phyloP scores from a whole-genome alignment of 768 basidiomycete species.

The Xerocomellus intermedius region DNA sequence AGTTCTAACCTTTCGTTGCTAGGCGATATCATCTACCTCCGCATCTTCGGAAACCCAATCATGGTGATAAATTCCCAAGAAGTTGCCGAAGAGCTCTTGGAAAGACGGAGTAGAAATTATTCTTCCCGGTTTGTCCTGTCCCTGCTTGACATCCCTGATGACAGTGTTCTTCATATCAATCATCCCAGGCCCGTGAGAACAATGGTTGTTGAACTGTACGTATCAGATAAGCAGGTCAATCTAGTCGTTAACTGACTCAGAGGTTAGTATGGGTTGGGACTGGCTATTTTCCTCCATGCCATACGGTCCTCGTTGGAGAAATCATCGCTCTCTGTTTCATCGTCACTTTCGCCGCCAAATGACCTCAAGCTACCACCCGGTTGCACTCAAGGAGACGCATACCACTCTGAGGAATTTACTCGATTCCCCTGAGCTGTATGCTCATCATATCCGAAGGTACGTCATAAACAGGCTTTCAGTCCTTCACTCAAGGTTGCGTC shows the following conservation, averaged over 20 bases:
- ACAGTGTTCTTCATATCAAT: not conserved
- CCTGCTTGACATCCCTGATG: not conserved
- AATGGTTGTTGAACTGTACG: slow-evolving; percentile 46
- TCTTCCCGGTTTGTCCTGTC: slow-evolving; percentile 33
- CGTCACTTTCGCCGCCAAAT: slow-evolving; percentile 35
- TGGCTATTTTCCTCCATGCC: slow-evolving; percentile 45
- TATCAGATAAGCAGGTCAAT: not conserved
- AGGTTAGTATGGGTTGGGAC: slow-evolving; percentile 44
- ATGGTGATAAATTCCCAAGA: slow-evolving; percentile 44
- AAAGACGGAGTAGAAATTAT: slow-evolving; percentile 44
- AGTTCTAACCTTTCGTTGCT: not conserved
- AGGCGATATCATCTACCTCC: slow-evolving; percentile 50
- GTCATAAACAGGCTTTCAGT: not conserved
- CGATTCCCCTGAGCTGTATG: slow-evolving; percentile 36
- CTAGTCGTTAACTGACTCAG: not conserved
- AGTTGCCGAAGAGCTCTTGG: slow-evolving; percentile 43
- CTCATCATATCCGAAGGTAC: slow-evolving; percentile 38
- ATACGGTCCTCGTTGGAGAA: slow-evolving; percentile 37
- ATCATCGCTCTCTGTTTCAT: slow-evolving; percentile 40
- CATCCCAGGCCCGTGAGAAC: slow-evolving; percentile 35
- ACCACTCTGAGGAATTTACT: slow-evolving; percentile 39
- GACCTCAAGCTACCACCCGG: slow-evolving; percentile 26
- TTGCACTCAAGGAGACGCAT: slow-evolving; percentile 36
- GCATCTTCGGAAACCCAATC: slow-evolving; percentile 45
- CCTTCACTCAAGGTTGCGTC: not conserved